Conservation (phyloP, 345 rosid genomes). For the Populus tremula region DNA sequence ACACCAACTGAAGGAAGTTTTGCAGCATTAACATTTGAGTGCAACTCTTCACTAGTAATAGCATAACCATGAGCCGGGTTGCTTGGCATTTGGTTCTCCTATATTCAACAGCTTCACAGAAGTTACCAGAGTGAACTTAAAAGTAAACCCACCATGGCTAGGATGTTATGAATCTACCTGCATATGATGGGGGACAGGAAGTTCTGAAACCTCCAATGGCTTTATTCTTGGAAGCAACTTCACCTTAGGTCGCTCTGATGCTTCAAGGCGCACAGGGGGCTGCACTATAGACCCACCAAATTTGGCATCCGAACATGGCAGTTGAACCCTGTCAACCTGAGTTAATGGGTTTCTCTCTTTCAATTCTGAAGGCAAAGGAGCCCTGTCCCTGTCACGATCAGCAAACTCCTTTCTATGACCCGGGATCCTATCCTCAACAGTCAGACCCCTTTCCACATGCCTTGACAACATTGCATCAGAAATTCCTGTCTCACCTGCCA, state of each 20-base stretch:
- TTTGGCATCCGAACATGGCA: conserved; percentile 36
- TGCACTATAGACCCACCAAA: conserved; percentile 39
- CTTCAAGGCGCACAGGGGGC: conserved; percentile 39
- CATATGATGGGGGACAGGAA: conserved; percentile 33
- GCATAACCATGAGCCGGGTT: conserved; percentile 20
- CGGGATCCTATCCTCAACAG: conserved; percentile 35
- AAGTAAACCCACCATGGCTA: background rate
- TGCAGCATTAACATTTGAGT: conserved; percentile 26
- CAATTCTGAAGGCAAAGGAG: conserved; percentile 35
- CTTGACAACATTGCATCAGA: conserved; percentile 32
- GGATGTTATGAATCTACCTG: conserved; percentile 34
- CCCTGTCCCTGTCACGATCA: conserved; percentile 36
- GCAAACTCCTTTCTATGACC: conserved; percentile 39
- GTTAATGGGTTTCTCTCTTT: conserved; percentile 38
- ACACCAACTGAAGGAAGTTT: conserved; percentile 39
- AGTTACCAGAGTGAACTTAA: background rate
- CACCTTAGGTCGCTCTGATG: conserved; percentile 59
- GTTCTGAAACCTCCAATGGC: conserved; percentile 53
- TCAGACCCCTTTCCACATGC: conserved; percentile 36
- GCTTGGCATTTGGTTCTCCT: conserved; percentile 29
- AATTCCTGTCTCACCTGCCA: conserved; percentile 32
- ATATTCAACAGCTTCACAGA: conserved; percentile 22
- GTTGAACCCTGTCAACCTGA: conserved; percentile 35
- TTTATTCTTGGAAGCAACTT: conserved; percentile 62
- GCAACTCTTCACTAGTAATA: conserved; percentile 30